Evolutionary conservation across 83 land plant genomes (phyloP).

Genomic region (Isoetes engelmannii): DNA sequence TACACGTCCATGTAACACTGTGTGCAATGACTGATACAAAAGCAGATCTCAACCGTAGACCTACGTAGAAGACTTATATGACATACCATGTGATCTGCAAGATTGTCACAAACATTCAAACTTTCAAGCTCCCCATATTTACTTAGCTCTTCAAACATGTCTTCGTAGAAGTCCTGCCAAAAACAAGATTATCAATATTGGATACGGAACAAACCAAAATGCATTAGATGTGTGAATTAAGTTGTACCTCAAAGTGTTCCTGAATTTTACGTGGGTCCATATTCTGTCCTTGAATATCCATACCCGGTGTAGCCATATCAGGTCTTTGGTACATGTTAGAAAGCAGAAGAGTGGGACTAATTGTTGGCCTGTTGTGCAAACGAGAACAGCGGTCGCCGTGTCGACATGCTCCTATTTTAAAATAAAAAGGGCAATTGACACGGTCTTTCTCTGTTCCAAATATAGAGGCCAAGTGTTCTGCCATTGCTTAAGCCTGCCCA

Average conservation of each 20-base stretch:
- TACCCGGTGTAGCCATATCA: conserved; percentile 21
- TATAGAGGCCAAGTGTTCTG: conserved; percentile 30
- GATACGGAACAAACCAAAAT: conserved; percentile 4
- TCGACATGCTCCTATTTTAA: conserved; percentile 28
- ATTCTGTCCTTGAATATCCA: conserved; percentile 26
- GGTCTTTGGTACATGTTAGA: conserved; percentile 31
- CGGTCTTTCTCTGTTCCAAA: conserved; percentile 33
- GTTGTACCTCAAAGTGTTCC: conserved; percentile 25
- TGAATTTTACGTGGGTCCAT: conserved; percentile 22
- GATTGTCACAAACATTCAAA: conserved; percentile 44
- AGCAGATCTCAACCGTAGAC: not conserved
- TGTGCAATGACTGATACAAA: not conserved
- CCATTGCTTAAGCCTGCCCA: conserved; percentile 13
- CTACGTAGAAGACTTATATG: not conserved
- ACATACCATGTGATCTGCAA: conserved; percentile 56
- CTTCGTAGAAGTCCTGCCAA: conserved; percentile 31
- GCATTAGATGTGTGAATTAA: not conserved
- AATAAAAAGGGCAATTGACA: conserved; percentile 27
- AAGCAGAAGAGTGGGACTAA: conserved; percentile 27
- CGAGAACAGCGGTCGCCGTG: conserved; percentile 33
- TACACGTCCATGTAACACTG: not conserved
- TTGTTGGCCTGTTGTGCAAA: conserved; percentile 26
- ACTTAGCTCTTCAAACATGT: conserved; percentile 49
- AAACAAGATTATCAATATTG: not conserved
- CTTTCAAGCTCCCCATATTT: conserved; percentile 52